Evolutionary conservation across 192 early-diverging fungal genomes (phyloP).

Genomic region (Linnemannia exigua): DNA sequence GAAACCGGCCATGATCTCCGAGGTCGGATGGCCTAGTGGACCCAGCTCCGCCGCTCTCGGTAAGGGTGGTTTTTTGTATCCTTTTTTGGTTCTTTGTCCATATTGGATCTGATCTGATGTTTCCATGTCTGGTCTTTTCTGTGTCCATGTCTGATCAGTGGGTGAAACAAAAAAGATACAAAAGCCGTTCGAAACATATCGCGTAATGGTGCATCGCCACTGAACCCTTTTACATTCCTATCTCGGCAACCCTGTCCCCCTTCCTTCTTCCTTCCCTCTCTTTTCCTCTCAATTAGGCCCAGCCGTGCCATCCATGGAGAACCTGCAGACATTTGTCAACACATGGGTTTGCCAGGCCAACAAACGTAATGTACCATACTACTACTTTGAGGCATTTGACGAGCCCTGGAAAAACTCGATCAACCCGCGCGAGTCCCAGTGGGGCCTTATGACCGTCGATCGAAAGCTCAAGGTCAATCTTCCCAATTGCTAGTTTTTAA

Average conservation of each 20-base stretch:
- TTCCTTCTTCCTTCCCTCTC: no score
- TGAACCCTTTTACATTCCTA: slow-evolving; percentile 27
- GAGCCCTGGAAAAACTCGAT: slow-evolving; percentile 73
- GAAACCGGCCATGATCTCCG: slow-evolving; percentile 72
- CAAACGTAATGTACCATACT: slow-evolving; percentile 66
- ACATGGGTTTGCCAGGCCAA: slow-evolving; percentile 75
- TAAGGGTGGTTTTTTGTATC: no score
- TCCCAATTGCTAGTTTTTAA: slow-evolving; percentile 23
- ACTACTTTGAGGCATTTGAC: slow-evolving; percentile 79
- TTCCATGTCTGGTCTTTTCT: no score
- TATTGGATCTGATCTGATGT: neutral
- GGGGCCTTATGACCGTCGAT: slow-evolving; percentile 59
- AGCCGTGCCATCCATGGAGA: slow-evolving; percentile 67
- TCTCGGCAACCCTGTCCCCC: slow-evolving; percentile 19
- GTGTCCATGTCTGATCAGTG: neutral
- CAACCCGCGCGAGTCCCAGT: slow-evolving; percentile 62
- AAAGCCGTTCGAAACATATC: neutral
- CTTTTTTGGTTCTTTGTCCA: neutral
- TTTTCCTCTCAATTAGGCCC: slow-evolving; percentile 26
- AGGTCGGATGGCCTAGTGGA: slow-evolving; percentile 78
- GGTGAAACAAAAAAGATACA: neutral
- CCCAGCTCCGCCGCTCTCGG: slow-evolving; percentile 28
- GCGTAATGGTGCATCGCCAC: neutral
- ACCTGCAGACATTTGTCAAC: slow-evolving; percentile 73
- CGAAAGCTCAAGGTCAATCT: slow-evolving; percentile 52